Base-by-base conservation (phyloP, 352 stramenopile species). In the Globisporangium cylindrosporum region DNA sequence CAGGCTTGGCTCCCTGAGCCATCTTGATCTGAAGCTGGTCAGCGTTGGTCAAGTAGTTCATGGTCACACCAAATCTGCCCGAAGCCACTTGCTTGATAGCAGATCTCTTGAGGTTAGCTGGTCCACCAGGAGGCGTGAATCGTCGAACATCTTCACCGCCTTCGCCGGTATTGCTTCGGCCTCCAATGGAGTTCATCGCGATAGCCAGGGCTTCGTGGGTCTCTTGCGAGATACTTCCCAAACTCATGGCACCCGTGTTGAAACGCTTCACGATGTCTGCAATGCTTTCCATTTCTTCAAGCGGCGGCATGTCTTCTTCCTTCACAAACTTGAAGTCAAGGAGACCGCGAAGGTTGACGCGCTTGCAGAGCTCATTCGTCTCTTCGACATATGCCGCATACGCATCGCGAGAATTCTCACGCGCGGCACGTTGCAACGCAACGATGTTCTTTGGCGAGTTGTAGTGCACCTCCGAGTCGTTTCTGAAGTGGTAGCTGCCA, bases 21-120 rank as follows among this genome's bases (percentile, higher is more conserved):
- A 99, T 99, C 82, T 99, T 99, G 79, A 99, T 99, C 81, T 99
- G 95, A 48, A 99, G 96, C 80, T 98, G 94, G 71, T 99, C 95
- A 43, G 93, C 96, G 69, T 99, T 98, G 7, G 94, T 97, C 27
- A 99, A 80, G 74, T 99, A 99, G 74, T 99, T 91, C 64, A 97
- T 98, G 12, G 96, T 99, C 22, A 99, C 97, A 69, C 96, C 96
- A 72, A 99, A 99, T 68, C 97, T 81, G 59, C 95, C 97, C 14
- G 92, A 98, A 49, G 97, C 97, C 51, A 99, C 91, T 73, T 98
- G 92, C 74, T 99, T 99, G 71, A 99, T 99, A 66, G 84, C 87
- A 6, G 92, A 98, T 53, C 95, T 88, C 66, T 87, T 88, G 27
- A 76, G 61, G 56, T 91, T 91, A 7, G 72, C 65, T 29, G 71